Base-by-base conservation (phyloP, 257 asterid species). In the Lantana camara region DNA sequence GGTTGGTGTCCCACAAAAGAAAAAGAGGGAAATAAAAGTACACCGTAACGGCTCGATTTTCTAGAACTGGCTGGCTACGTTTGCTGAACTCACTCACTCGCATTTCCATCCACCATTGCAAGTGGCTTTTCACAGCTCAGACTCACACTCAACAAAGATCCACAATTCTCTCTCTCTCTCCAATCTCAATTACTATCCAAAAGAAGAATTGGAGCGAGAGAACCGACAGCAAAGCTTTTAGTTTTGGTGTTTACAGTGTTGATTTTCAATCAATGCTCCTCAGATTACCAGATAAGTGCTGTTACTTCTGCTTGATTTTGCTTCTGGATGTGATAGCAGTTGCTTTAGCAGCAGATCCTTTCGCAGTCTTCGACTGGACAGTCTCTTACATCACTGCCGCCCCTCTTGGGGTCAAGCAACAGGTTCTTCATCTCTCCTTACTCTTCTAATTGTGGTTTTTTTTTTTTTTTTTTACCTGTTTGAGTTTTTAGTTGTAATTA, bases 391-490 rank as follows among this genome's bases (percentile, higher is more conserved):
- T 86, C 73, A 73, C 90, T 29, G 95, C 95, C 34, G 69, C 95
- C 58, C 98, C 95, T 74, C 96, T 91, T 20, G 98, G 98, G 56
- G 75, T 83, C 51, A 84, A 62, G 58, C 96, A 89, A 63, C 87
- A 88, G 96, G 98, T 88, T 57, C 60, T 62, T 61, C 38, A 15
- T 7, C 29, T 42, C n/a, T n/a, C n/a, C n/a, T 27, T 27, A 27
- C 5, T 27, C 4, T 27, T n/a, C n/a, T n/a, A n/a, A n/a, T 27
- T 27, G 32, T 5, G 5, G 32, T 2, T 27, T 27, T 27, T 5
- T 5, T 2, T 27, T 27, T 27, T 27, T 27, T 27, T 27, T 2
- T 27, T 27, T 27, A 27, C 5, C 32, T 27, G 5, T 2, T 27
- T 27, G 32, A n/a, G n/a, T n/a, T n/a, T n/a, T 27, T 11, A 1